Evolutionary conservation across 2,329 filamentous ascomycete genomes (phyloP), one percentile per base, ranked within the genome.

Genomic region (Pseudopithomyces maydicus): DNA sequence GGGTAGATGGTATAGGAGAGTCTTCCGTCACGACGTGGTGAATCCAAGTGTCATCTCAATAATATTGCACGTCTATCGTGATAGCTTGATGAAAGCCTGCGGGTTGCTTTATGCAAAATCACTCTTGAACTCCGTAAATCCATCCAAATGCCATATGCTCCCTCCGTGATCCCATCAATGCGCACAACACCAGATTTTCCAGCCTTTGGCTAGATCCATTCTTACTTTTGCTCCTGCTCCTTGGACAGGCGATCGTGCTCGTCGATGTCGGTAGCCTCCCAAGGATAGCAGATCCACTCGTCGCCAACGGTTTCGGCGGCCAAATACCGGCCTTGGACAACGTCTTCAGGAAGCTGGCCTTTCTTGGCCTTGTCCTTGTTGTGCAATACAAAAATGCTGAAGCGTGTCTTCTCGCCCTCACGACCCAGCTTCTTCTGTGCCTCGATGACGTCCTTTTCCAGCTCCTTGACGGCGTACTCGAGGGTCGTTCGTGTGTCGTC

Each of bases 311-410:
- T 98, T 73, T 89, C 83, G 20, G 95, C 92, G 20, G 95, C 95
- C 65, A 90, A 78, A 79, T 99, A 99, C 69, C 89, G 84, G 55
- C 85, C 85, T 54, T 87, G 79, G 63, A 94, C 82, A 85, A 98
- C 92, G 36, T 92, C 88, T 19, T 85, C 72, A 11, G 95, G 93
- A 55, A 99, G 83, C 19, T 79, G 80, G 52, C 95, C 95, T 84
- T 97, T 97, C 88, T 99, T 99, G 54, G 81, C 64, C 85, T 99
- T 98, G 79, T 97, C 87, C 87, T 99, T 99, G 85, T 99, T 99
- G 79, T 99, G 95, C 71, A 99, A 84, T 55, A 99, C 95, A 77
- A 99, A 99, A 73, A 99, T 90, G 75, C 87, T 90, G 74, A 99
- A 98, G 69, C 91, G 87, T 0, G 95, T 97, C 83, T 88, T 88